Percentiles rank a stretch among this genome's conserved stretches.
phyloP scores from a whole-genome alignment of 2,329 filamentous ascomycete genomes.

The Didymella keratinophila region DNA sequence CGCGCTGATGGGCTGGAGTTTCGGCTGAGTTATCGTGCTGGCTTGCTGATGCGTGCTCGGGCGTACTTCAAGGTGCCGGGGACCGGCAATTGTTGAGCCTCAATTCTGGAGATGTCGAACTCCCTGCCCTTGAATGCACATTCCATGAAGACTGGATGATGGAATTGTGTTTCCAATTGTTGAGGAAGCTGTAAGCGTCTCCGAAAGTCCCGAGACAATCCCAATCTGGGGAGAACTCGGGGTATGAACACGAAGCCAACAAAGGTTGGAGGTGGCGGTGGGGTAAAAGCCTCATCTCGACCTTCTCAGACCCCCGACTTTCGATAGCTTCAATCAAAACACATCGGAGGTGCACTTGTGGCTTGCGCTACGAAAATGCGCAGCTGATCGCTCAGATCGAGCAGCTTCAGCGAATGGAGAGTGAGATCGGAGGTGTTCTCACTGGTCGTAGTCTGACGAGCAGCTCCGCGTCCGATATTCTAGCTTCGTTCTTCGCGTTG shows the following conservation, averaged over 20 bases:
- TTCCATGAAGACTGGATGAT: not conserved
- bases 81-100: conserved; percentile 2
- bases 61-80: not conserved
- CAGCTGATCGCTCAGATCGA: not conserved
- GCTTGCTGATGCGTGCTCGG: conserved; percentile 1
- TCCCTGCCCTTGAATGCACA: not conserved
- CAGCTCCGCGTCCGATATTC: conserved; percentile 3
- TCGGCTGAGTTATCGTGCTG: not conserved
- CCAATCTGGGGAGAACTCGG: conserved; percentile 3
- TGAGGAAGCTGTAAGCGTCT: not conserved
- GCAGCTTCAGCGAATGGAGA: not conserved
- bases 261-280: conserved; percentile 3
- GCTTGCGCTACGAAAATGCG: conserved; percentile 13
- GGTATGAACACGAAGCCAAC: not conserved
- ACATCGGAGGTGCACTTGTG: conserved; percentile 5
- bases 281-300: conserved; percentile 3
- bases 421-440: not conserved
- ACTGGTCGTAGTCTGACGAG: not conserved
- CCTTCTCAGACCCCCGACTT: conserved; percentile 7
- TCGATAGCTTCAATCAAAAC: not conserved
- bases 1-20: conserved; percentile 7
- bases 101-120: not conserved
- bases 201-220: not conserved
- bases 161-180: not conserved
- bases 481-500: not conserved